phyloP scores from a whole-genome alignment of 768 basidiomycete genomes.

The Kwoniella sp. region DNA sequence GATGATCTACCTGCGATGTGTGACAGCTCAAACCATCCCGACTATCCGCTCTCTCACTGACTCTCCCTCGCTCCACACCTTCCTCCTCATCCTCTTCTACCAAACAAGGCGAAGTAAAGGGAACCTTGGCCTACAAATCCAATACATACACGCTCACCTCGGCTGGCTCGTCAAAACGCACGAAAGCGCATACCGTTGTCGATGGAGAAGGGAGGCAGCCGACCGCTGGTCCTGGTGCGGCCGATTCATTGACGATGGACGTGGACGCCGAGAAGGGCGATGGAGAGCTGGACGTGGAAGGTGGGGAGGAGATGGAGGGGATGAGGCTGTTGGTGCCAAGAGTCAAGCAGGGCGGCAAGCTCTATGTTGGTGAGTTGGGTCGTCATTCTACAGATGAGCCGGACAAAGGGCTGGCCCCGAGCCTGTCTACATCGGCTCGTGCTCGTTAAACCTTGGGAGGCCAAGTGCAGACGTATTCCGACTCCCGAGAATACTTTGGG shows the following conservation, averaged over 20 bases:
- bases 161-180: constrained; percentile 23
- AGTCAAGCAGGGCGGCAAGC: constrained; percentile 34
- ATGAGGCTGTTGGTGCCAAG: constrained; percentile 49
- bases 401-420: neutral
- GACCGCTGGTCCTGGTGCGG: constrained; percentile 36
- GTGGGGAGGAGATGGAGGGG: constrained; percentile 54
- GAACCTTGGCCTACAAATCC: constrained; percentile 36
- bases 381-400: too few species aligned
- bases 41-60: constrained; percentile 33
- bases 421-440: neutral
- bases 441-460: too few species aligned
- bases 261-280: constrained; percentile 13
- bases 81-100: neutral
- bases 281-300: constrained; percentile 39
- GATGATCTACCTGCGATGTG: neutral
- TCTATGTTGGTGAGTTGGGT: constrained; percentile 45
- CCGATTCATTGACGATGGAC: constrained; percentile 44
- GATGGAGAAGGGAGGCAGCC: constrained; percentile 40
- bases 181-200: constrained; percentile 12
- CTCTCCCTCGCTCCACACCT: constrained; percentile 2
- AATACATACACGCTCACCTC: constrained; percentile 30
- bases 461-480: too few species aligned
- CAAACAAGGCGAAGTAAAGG: constrained; percentile 4
- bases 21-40: constrained; percentile 48
- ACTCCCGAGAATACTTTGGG: neutral